Base-by-base conservation (phyloP, 2,329 filamentous ascomycete species). In the Colletotrichum simmondsii region DNA sequence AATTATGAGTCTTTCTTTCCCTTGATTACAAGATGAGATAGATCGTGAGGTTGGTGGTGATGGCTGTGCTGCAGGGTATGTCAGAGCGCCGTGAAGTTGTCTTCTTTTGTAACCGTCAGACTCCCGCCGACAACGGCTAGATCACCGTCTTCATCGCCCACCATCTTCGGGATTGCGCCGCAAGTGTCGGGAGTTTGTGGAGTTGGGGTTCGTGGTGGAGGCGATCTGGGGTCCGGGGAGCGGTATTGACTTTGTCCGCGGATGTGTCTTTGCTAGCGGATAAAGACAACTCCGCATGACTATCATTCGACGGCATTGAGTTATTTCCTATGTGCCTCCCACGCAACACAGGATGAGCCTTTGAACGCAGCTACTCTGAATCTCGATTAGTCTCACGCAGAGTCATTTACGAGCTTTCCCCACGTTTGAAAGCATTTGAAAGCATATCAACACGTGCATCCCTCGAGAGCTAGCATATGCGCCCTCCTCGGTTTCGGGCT, bases 191-290 rank as follows among this genome's bases (percentile, higher is more conserved):
- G 53, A 54, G 12, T 35, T 42, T 53, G 69, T 68, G 65, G 57
- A 62, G 35, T 68, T 61, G 62, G 68, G 57, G 68, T 19, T 37
- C 19, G 24, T 61, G 32, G 62, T 58, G 64, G 57, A 52, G 69
- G 69, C 52, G 67, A 71, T 70, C 67, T 59, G 68, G 62, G 68
- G 68, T 71, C 62, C 28, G 26, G 62, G 68, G 63, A 26, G 64
- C 68, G 69, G 69, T 16, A 14, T 57, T 62, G 42, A 11, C 6
- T 37, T 24, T 37, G 22, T 53, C 69, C 69, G 69, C 65, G 26
- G 12, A 1, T 3, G 11, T 24, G 1, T 11, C 58, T 52, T 35
- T 4, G 3, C 11, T 4, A 12, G 69, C 69, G 69, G 69, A 58
- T 11, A 42, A 72, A 68, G 58, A 19, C 19, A 62, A 53, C 8